These are phyloP conservation scores for Leccinum ochraceum DNA, from an alignment of 768 basidiomycete species.

Conservation along the genomic window DNA sequence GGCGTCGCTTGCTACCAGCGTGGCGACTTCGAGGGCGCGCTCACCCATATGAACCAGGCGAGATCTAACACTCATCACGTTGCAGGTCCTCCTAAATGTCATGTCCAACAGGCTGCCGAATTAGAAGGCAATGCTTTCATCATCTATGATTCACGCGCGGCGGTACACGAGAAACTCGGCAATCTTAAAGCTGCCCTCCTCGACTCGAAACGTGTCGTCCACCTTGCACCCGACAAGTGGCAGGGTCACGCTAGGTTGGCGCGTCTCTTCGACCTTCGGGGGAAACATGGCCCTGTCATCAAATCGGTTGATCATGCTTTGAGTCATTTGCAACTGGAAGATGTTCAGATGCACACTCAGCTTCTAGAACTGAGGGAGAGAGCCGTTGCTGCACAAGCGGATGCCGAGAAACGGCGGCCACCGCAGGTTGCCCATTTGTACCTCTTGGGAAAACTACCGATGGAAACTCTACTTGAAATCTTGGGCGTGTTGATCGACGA, in stretches of 20 bases:
- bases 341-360: conserved; percentile 46
- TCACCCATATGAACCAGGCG: conserved; percentile 52
- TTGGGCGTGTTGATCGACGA: conserved; percentile 45
- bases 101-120: conserved; percentile 47
- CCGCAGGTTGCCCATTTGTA: conserved; percentile 34
- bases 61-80: background rate
- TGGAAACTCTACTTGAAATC: conserved; percentile 63
- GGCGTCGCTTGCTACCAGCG: conserved; percentile 45
- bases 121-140: conserved; percentile 44
- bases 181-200: conserved; percentile 62
- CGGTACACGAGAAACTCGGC: conserved; percentile 63
- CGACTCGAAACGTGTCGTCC: conserved; percentile 71
- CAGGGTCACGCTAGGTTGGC: conserved; percentile 79
- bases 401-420: conserved; percentile 28
- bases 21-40: conserved; percentile 45
- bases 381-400: conserved; percentile 27
- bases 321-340: conserved; percentile 45
- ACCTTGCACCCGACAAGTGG: conserved; percentile 66
- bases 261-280: conserved; percentile 56
- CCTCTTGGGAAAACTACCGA: conserved; percentile 62
- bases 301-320: conserved; percentile 64
- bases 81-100: background rate
- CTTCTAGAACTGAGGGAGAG: conserved; percentile 46
- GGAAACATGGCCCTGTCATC: conserved; percentile 51
- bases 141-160: conserved; percentile 76